phyloP scores from a whole-genome alignment of 2,329 filamentous ascomycete species.

The Stromatinia cepivora region DNA sequence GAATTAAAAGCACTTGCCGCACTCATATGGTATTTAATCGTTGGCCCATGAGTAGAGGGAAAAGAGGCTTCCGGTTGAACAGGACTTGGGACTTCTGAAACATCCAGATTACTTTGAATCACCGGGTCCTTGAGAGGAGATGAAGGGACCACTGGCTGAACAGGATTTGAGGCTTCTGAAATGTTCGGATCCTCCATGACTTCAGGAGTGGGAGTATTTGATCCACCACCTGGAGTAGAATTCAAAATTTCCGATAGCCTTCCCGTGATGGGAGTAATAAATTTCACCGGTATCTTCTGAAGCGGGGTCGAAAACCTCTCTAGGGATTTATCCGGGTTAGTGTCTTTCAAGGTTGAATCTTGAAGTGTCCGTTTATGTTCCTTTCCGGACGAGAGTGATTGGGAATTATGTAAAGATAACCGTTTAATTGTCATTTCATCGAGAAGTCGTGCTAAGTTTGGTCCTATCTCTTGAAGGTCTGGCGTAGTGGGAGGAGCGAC shows the following conservation, averaged over 20 bases:
- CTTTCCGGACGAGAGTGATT: no score
- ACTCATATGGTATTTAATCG: not conserved
- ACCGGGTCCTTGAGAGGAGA: not conserved
- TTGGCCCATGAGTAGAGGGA: not conserved
- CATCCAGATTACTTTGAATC: not conserved
- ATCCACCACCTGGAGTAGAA: not conserved
- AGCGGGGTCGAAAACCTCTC: not conserved
- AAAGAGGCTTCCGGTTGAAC: not conserved
- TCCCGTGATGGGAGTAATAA: not conserved
- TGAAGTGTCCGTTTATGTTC: not conserved
- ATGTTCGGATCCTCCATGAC: not conserved
- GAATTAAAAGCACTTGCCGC: not conserved
- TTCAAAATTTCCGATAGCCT: constrained; percentile 11
- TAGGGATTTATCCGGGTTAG: not conserved
- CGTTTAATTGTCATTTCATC: constrained; percentile 10
- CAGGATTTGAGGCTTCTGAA: not conserved
- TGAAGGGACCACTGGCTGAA: not conserved
- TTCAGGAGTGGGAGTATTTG: not conserved
- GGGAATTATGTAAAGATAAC: not conserved
- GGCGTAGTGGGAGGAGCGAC: constrained; percentile 6
- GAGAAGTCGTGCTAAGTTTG: not conserved
- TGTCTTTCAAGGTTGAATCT: not conserved
- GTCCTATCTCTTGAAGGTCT: constrained; percentile 11
- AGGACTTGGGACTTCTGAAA: not conserved
- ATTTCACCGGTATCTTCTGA: constrained; percentile 1